These are phyloP conservation scores for Athelia psychrophila DNA, from an alignment of 1,284 basidiomycete genomes.

Conservation along the genomic window DNA sequence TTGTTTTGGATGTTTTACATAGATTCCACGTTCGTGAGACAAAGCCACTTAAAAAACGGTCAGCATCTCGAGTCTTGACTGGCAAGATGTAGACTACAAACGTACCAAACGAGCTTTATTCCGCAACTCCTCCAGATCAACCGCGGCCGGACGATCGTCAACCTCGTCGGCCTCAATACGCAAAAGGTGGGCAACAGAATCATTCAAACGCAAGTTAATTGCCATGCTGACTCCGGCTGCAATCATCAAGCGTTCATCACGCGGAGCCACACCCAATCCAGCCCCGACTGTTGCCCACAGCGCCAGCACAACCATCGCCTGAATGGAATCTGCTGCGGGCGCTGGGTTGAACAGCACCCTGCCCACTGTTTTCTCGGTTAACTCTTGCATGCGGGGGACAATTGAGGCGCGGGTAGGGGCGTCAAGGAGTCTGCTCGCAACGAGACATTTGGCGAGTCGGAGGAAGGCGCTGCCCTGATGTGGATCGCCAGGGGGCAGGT, in stretches of 20 bases:
- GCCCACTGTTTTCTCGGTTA: constrained; percentile 35
- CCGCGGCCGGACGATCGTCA: too few relatives aligned
- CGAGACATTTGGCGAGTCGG: constrained; percentile 35
- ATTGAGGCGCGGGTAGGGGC: constrained; percentile 29
- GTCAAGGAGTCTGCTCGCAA: constrained; percentile 37
- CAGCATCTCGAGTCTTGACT: too few relatives aligned
- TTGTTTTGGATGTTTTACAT: constrained; percentile 13
- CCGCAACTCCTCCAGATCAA: too few relatives aligned
- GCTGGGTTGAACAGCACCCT: constrained; percentile 38
- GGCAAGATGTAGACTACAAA: too few relatives aligned
- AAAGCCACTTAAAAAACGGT: constrained; percentile 28
- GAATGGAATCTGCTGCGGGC: constrained; percentile 37
- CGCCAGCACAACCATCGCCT: constrained; percentile 39
- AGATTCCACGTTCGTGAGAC: constrained; percentile 34
- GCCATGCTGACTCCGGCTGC: constrained; percentile 45
- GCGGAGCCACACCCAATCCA: constrained; percentile 1
- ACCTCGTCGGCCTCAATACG: too few relatives aligned
- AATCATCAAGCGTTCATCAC: constrained; percentile 38
- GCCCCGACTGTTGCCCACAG: constrained; percentile 40
- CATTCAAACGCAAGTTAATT: constrained; percentile 36
- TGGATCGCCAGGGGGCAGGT: constrained; percentile 23
- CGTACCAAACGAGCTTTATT: constrained; percentile 31
- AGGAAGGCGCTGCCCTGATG: constrained; percentile 22
- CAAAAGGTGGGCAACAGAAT: constrained; percentile 27
- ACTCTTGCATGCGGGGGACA: constrained; percentile 35